phyloP scores from a whole-genome alignment of 169 alveolate species.

The Eimeria tenella region DNA sequence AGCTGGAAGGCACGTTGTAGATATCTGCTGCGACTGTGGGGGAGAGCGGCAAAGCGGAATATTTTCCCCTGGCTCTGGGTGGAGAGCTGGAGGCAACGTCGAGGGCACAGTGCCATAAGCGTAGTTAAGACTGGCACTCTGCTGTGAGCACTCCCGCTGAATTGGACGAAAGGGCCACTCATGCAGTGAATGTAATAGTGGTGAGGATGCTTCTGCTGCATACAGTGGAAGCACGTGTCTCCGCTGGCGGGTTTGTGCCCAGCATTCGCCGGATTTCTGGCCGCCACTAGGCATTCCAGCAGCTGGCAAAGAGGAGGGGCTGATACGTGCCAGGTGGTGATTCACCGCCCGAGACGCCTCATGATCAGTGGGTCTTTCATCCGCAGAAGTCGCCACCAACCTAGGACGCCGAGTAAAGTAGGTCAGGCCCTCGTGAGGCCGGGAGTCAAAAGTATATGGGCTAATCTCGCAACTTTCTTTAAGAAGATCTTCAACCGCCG shows the following conservation, averaged over 20 bases:
- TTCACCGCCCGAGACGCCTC: neutral
- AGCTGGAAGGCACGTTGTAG: constrained; percentile 5
- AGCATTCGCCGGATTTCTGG: neutral
- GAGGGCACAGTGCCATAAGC: constrained; percentile 34
- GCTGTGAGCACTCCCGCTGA: neutral
- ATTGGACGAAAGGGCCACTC: neutral
- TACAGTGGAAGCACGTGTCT: neutral
- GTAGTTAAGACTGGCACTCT: neutral
- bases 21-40: neutral
- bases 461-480: neutral
- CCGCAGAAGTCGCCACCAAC: neutral
- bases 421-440: neutral
- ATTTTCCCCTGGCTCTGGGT: neutral
- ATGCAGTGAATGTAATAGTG: neutral
- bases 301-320: constrained; percentile 48
- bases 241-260: constrained; percentile 10
- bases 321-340: constrained; percentile 13
- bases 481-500: neutral
- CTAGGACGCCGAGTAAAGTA: constrained; percentile 3
- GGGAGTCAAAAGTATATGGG: constrained; percentile 34
- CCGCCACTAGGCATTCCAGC: constrained; percentile 68
- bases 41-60: neutral
- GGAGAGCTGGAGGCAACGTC: constrained; percentile 55
- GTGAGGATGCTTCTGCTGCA: neutral
- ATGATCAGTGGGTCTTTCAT: neutral